Evolutionary conservation across 2,329 filamentous ascomycete species (phyloP).

Genomic region (Trichoderma citrinoviride): DNA sequence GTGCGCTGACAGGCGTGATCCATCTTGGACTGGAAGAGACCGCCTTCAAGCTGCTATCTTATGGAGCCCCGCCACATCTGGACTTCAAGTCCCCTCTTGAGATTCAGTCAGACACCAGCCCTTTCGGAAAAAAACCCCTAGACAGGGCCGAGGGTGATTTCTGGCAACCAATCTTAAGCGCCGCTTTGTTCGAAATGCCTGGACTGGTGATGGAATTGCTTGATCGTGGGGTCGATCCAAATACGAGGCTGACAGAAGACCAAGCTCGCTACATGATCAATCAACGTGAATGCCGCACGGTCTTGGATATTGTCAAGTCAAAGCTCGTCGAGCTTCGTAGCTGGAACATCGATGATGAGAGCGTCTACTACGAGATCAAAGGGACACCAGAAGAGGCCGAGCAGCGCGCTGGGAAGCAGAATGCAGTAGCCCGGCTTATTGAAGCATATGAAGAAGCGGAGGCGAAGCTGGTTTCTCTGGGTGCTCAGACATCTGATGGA

Average conservation of each 20-base stretch:
- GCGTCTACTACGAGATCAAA: neutral
- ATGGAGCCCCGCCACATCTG: neutral
- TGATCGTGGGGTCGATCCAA: slow-evolving; percentile 5
- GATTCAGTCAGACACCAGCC: too few species aligned
- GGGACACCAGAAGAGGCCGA: neutral
- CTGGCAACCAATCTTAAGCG: neutral
- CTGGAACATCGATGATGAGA: neutral
- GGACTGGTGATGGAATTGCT: neutral
- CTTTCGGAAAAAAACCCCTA: neutral
- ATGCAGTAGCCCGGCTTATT: neutral
- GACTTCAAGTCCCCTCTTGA: neutral
- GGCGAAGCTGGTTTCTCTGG: neutral
- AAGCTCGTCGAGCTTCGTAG: neutral
- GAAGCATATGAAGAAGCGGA: neutral
- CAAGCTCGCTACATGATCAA: neutral
- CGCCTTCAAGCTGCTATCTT: neutral
- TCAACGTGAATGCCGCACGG: neutral
- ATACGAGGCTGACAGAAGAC: neutral
- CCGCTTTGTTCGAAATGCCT: neutral
- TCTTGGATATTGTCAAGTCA: neutral
- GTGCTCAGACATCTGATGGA: neutral
- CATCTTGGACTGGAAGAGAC: neutral
- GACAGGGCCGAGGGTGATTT: neutral
- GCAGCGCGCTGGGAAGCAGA: neutral
- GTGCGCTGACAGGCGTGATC: neutral